Percentiles rank a stretch among this genome's conserved stretches.
phyloP scores from a whole-genome alignment of 192 early-diverging fungal species.

The Coemansia sp. region DNA sequence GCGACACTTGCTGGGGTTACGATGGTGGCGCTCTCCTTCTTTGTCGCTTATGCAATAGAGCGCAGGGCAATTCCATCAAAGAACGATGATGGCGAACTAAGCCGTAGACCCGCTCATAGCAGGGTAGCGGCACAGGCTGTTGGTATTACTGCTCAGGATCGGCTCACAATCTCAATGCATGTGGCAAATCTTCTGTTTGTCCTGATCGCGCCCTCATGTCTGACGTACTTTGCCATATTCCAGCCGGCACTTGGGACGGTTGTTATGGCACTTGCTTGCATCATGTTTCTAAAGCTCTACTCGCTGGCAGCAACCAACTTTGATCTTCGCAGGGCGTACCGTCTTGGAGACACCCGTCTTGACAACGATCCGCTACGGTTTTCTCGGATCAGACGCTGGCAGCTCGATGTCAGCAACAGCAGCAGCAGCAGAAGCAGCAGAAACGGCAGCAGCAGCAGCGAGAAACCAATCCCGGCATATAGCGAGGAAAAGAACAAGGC shows the following conservation, averaged over 20 bases:
- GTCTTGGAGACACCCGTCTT: slow-evolving; percentile 50
- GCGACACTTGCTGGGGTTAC: slow-evolving; percentile 55
- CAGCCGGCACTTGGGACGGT: slow-evolving; percentile 68
- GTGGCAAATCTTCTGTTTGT: slow-evolving; percentile 58
- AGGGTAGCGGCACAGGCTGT: slow-evolving; percentile 21
- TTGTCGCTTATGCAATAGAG: slow-evolving; percentile 65
- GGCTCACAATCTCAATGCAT: slow-evolving; percentile 49
- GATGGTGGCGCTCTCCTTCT: slow-evolving; percentile 53
- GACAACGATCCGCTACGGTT: slow-evolving; percentile 39
- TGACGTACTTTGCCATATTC: slow-evolving; percentile 68
- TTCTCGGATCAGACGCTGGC: slow-evolving; percentile 26
- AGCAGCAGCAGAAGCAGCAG: too few relatives aligned
- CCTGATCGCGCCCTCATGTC: slow-evolving; percentile 61
- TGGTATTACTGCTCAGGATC: slow-evolving; percentile 23
- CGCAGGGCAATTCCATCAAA: slow-evolving; percentile 37
- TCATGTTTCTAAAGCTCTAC: slow-evolving; percentile 80
- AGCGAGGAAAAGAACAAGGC: neutral
- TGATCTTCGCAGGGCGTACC: slow-evolving; percentile 65
- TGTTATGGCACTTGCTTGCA: slow-evolving; percentile 60
- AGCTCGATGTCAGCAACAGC: slow-evolving; percentile 8
- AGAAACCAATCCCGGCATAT: neutral
- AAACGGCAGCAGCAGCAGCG: neutral
- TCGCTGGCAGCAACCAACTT: slow-evolving; percentile 78
- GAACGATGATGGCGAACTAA: slow-evolving; percentile 4
- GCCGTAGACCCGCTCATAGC: neutral